Evolutionary conservation across 768 basidiomycete species (phyloP), one percentile per base, ranked within the genome.

Genomic region (Boletus barrowsii): DNA sequence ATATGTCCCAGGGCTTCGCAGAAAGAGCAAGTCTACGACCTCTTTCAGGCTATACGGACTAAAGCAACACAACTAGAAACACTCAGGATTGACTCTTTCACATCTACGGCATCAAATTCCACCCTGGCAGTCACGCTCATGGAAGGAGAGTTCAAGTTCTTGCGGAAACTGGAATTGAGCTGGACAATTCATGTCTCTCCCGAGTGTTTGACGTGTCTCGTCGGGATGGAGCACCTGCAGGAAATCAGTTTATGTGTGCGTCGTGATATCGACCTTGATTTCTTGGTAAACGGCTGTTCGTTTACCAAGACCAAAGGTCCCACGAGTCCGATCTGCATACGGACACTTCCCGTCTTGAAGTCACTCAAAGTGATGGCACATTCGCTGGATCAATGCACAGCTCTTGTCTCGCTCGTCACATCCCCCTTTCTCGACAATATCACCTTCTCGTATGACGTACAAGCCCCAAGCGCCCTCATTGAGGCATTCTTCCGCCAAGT

Each of bases 321-420:
- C 26, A 18, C 47, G 50, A 42, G 14, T 10, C 22, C 10, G 4
- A 32, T 41, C 14, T 13, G 15, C 41, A 46, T 53, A 44, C 59
- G 41, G 40, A 58, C 57, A 4, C 72, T 70, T 44, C 61, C 64
- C 5, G 45, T 42, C 42, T 47, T 70, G 33, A 66, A 42, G 39
- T 53, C 46, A n/a, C 37, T 72, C 45, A 70, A 62, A 33, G 50
- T 70, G 45, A 30, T 47, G 42, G 60, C 69, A 20, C 24, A 58
- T 24, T 58, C 61, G 17, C 70, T 72, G 14, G 57, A 62, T 3
- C 68, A 68, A 49, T 72, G 70, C 40, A 63, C 62, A 13, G 60
- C 62, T 6, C 56, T 70, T 17, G 4, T 70, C 3, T 57, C 63
- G 32, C 53, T 65, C 40, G 49, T 68, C 47, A 55, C 60, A 14